Conservation (phyloP, 2,329 filamentous ascomycete genomes). For the Plenodomus biglobosus region DNA sequence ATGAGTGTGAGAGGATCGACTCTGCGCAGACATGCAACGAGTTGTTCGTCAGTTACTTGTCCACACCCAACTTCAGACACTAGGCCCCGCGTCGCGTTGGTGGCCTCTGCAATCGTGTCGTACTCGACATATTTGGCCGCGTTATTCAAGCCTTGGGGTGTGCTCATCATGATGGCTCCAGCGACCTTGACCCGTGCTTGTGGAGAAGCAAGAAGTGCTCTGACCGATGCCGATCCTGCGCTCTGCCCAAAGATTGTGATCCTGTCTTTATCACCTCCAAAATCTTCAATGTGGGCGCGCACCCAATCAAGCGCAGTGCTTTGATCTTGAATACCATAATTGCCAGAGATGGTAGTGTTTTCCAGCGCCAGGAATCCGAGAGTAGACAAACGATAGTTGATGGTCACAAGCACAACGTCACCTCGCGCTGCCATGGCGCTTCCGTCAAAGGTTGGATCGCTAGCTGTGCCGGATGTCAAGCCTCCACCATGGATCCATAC, state of each 20-base stretch:
- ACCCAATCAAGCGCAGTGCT: conserved; percentile 56
- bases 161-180: conserved; percentile 47
- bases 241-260: conserved; percentile 45
- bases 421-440: conserved; percentile 51
- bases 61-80: conserved; percentile 30
- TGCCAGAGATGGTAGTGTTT: conserved; percentile 52
- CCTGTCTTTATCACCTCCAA: conserved; percentile 40
- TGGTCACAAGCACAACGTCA: conserved; percentile 49
- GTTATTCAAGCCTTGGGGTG: conserved; percentile 23
- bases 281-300: conserved; percentile 42
- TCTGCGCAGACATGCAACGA: conserved; percentile 27
- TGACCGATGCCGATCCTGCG: conserved; percentile 45
- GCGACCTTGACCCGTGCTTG: conserved; percentile 53
- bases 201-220: conserved; percentile 54
- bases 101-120: conserved; percentile 26
- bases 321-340: conserved; percentile 55
- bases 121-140: conserved; percentile 29
- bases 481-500: conserved; percentile 53
- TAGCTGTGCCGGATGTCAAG: conserved; percentile 46
- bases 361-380: conserved; percentile 41
- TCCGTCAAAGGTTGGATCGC: conserved; percentile 51
- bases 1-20: conserved; percentile 26
- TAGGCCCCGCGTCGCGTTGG: conserved; percentile 21
- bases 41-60: conserved; percentile 3
- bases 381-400: conserved; percentile 48